These are phyloP conservation scores for Xylariaceae sp. DNA, from an alignment of 2,329 filamentous ascomycete genomes.

Conservation along the genomic window DNA sequence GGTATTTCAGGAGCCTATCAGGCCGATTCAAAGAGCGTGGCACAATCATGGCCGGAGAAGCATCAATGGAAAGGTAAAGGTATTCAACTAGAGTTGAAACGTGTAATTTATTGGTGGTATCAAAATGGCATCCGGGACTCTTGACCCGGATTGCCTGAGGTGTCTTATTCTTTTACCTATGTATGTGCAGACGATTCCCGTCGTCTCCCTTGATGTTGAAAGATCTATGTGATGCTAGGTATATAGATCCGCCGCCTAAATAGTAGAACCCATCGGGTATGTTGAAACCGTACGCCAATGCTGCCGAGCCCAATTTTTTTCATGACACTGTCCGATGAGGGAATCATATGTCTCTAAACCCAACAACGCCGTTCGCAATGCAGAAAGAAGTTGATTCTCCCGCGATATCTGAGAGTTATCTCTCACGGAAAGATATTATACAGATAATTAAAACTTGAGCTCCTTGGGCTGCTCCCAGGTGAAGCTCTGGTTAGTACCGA, in stretches of 20 bases:
- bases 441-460: constrained; percentile 72
- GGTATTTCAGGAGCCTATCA: too few relatives aligned
- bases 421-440: constrained; percentile 29
- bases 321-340: constrained; percentile 36
- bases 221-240: constrained; percentile 21
- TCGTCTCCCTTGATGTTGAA: constrained; percentile 21
- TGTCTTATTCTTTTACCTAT: constrained; percentile 14
- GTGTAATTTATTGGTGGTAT: not conserved
- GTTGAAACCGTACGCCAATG: constrained; percentile 39
- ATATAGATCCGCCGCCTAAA: constrained; percentile 16
- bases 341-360: constrained; percentile 34
- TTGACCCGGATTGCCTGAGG: constrained; percentile 8
- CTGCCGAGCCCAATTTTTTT: constrained; percentile 33
- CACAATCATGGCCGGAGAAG: too few relatives aligned
- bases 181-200: constrained; percentile 4
- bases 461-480: constrained; percentile 97
- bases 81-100: too few relatives aligned
- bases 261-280: constrained; percentile 27
- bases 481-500: constrained; percentile 93
- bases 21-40: too few relatives aligned
- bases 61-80: too few relatives aligned
- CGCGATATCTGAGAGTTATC: constrained; percentile 29
- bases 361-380: constrained; percentile 36
- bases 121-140: constrained; percentile 11
- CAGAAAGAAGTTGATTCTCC: constrained; percentile 39